Percentiles rank a stretch among this genome's conserved stretches.
Evolutionary conservation across 164 flowering plant species (phyloP).

Genomic region (Paratinospora sagittata): DNA sequence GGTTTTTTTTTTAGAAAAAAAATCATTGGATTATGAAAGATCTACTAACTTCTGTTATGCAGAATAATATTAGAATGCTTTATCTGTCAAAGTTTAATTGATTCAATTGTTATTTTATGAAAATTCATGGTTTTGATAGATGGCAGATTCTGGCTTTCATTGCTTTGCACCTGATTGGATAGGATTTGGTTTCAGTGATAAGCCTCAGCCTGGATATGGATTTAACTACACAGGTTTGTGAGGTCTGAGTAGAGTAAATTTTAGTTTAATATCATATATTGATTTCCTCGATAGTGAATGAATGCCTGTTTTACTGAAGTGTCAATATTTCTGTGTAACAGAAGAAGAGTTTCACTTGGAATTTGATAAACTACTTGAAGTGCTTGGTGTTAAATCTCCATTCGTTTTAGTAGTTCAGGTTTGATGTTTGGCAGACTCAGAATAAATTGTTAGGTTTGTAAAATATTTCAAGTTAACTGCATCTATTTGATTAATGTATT

Average conservation of each 20-base stretch:
- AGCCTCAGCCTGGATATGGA: constrained; percentile 93
- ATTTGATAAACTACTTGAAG: constrained; percentile 65
- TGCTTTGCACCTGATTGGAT: constrained; percentile 99
- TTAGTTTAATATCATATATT: background rate
- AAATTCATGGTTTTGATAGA: constrained; percentile 30
- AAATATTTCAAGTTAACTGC: background rate
- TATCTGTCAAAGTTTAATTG: background rate
- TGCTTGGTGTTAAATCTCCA: constrained; percentile 57
- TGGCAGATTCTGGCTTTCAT: constrained; percentile 92
- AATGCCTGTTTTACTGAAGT: constrained; percentile 10
- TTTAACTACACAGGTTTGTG: constrained; percentile 77
- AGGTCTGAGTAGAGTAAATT: background rate
- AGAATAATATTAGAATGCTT: background rate
- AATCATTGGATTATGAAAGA: too few relatives aligned
- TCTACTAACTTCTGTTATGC: background rate
- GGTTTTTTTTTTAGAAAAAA: constrained; percentile 28
- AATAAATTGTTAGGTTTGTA: background rate
- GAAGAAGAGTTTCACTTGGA: constrained; percentile 89
- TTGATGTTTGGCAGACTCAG: constrained; percentile 9
- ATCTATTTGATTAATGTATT: constrained; percentile 4
- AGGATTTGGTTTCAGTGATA: constrained; percentile 98
- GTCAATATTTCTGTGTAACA: constrained; percentile 23
- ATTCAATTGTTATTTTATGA: background rate
- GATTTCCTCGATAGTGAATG: background rate
- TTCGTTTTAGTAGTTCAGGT: constrained; percentile 87